Evolutionary conservation across 192 early-diverging fungal species (phyloP), one percentile per base, ranked within the genome.

Genomic region (Rhizophagus clarus): DNA sequence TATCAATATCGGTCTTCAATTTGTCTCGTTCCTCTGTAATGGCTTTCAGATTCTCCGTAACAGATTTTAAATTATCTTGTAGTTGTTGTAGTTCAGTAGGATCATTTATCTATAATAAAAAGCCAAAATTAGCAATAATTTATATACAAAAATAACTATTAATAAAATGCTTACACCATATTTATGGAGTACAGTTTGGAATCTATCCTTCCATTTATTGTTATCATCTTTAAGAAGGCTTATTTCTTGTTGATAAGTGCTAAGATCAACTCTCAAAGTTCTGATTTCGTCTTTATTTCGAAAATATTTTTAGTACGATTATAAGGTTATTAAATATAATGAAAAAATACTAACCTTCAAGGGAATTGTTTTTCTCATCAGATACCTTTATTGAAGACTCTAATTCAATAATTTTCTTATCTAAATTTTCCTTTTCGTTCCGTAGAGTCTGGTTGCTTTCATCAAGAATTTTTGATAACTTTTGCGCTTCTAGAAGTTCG

Each of bases 361-460:
- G 32, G n/a, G 68, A 42, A 40, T n/a, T 17, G 7, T 24, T 37
- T 70, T 45, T 70, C 37, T 70, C 68, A 24, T 70, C 68, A 2
- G 68, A 32, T 34, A 11, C 11, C 45, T 70, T 70, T n/a, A 70
- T 42, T 40, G 37, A 42, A 37, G 68, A n/a, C 60, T 94, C 89
- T 22, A 92, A 73, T 1, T 45, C 47, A 2, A 47, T 17, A 4
- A 89, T 83, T 28, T 83, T 81, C 72, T 61, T 74, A 11, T 81
- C 72, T 17, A 87, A 74, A 9, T 80, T 81, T 32, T 88, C 83
- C 60, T 86, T 83, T 82, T 95, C 92, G 2, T 83, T 73, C 14
- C 95, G 90, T 26, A 96, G 81, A 2, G 89, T 90, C n/a, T 88
- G 82, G 82, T 95, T 96, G 51, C 92, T 92, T 71, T 96, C 95